Base-by-base conservation (phyloP, 2,329 filamentous ascomycete genomes). In the Colletotrichum magnum region DNA sequence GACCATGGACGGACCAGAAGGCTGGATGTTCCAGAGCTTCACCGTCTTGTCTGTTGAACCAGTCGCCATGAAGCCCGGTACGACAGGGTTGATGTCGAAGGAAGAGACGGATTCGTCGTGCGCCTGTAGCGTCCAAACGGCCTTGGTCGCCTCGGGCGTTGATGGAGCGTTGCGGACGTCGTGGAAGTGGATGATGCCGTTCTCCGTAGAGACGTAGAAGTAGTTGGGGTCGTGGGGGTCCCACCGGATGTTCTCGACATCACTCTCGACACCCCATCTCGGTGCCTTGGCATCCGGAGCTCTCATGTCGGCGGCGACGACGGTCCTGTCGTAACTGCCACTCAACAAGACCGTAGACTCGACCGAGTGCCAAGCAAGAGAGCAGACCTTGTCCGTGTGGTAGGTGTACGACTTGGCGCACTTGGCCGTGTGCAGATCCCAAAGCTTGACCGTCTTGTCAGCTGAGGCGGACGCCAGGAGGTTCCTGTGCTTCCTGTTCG, bases 311-410 rank as follows among this genome's bases (percentile, higher is more conserved):
- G 94, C 93, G n/a, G 94, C 94, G 9, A 97, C 94, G 10, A 97
- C 88, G 3, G 95, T 98, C 72, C 94, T 91, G 81, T 99, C 96
- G 83, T 98, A 99, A 78, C 94, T 97, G 70, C 96, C 96, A 76
- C 92, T 97, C 69, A 99, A 87, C 26, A 99, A 87, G 21, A 97
- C 90, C 0, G 96, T 98, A 3, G 95, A 90, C 80, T 98, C 93
- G 51, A 87, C 88, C 0, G 93, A 88, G 84, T 98, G 94, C 96
- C 97, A 99, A 73, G 95, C 93, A 65, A 99, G 84, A 24, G 95
- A 94, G 87, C 95, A 99, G 73, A 98, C 95, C 84, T 99, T 99
- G 86, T 98, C 96, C 43, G 94, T 97, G 83, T 99, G 96, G 82
- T 97, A 94, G 16, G 89, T 88, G 86, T 99, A 99, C 52, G 95